Evolutionary conservation across 108 stramenopile genomes (phyloP).

Genomic region (Aurantiochytrium sp.): DNA sequence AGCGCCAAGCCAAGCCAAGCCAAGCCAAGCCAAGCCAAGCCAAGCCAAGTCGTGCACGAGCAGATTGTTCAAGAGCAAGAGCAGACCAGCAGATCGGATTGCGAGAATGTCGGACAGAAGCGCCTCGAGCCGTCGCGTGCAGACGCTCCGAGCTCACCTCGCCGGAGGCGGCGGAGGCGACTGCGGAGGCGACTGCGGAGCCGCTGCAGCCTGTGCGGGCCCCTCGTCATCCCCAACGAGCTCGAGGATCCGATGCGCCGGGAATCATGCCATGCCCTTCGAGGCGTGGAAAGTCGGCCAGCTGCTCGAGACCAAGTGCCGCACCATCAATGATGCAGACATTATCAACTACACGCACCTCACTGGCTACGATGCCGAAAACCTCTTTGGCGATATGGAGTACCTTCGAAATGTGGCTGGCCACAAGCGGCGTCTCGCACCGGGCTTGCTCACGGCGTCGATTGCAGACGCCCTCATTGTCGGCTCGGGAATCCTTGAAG

Average conservation of each 20-base stretch:
- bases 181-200: too few relatives aligned
- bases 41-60: too few relatives aligned
- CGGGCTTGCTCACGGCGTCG: constrained; percentile 8
- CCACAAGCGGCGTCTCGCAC: not conserved
- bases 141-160: too few relatives aligned
- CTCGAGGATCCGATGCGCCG: not conserved
- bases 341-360: not conserved
- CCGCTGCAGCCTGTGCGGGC: not conserved
- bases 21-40: too few relatives aligned
- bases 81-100: too few relatives aligned
- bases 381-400: not conserved
- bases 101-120: too few relatives aligned
- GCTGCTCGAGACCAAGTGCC: not conserved
- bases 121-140: too few relatives aligned
- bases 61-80: too few relatives aligned
- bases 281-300: constrained; percentile 9
- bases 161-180: too few relatives aligned
- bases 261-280: not conserved
- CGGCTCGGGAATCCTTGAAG: not conserved
- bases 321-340: not conserved
- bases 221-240: not conserved
- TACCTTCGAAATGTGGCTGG: not conserved
- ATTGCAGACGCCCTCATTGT: constrained; percentile 2
- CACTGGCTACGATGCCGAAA: not conserved
- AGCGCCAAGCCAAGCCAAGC: too few relatives aligned